phyloP scores from a whole-genome alignment of 768 basidiomycete species.

The Pulveroboletus sp. region DNA sequence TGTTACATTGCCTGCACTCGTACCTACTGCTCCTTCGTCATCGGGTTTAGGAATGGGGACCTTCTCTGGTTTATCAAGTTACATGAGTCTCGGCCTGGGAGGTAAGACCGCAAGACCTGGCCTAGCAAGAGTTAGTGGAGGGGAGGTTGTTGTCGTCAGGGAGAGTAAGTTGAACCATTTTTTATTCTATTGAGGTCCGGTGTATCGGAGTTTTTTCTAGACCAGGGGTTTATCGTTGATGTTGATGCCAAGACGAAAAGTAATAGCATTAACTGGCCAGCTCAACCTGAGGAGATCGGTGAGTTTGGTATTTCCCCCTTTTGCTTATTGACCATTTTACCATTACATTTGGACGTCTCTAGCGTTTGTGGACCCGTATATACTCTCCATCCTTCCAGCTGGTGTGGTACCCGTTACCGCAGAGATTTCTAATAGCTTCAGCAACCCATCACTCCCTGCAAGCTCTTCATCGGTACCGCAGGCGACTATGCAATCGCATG shows the following conservation, averaged over 20 bases:
- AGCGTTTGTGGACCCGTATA: slow-evolving; percentile 75
- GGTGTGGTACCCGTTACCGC: slow-evolving; percentile 46
- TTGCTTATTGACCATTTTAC: slow-evolving; percentile 57
- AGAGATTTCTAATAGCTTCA: slow-evolving; percentile 17
- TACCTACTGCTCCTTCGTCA: slow-evolving; percentile 26
- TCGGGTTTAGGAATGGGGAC: slow-evolving; percentile 54
- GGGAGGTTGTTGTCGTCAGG: slow-evolving; percentile 67
- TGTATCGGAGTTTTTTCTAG: slow-evolving; percentile 33
- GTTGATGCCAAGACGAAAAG: slow-evolving; percentile 51
- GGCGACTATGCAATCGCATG: slow-evolving; percentile 21
- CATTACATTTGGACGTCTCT: slow-evolving; percentile 42
- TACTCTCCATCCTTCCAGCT: slow-evolving; percentile 69
- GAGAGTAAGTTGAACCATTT: slow-evolving; percentile 56
- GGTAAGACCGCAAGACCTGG: slow-evolving; percentile 62
- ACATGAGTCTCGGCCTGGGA: slow-evolving; percentile 80
- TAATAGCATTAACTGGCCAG: slow-evolving; percentile 62
- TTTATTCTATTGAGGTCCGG: background rate
- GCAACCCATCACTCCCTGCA: slow-evolving; percentile 10
- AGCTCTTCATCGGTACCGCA: slow-evolving; percentile 11
- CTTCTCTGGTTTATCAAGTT: slow-evolving; percentile 68
- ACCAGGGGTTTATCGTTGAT: slow-evolving; percentile 63
- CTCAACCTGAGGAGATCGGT: slow-evolving; percentile 82
- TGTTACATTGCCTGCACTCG: slow-evolving; percentile 43
- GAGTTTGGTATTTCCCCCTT: slow-evolving; percentile 6
- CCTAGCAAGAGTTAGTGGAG: slow-evolving; percentile 48